A percentile compares a stretch with the other conserved stretches of the same genome.
phyloP scores from a whole-genome alignment of 2,329 filamentous ascomycete species.

The Colletotrichum trifolii region DNA sequence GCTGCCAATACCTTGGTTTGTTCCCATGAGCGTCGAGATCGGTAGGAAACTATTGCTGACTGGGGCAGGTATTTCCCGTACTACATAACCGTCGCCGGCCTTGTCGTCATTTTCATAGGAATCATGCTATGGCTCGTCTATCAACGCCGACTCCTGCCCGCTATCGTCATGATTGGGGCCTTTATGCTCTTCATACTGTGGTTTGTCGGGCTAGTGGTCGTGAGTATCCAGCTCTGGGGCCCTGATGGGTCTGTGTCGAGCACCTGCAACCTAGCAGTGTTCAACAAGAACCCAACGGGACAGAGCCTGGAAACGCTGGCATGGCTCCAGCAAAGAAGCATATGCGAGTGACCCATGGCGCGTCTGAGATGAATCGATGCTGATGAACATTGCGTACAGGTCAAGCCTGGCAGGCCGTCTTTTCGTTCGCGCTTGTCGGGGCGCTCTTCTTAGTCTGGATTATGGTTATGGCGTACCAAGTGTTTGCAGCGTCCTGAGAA shows the following conservation, averaged over 20 bases:
- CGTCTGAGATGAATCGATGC: not conserved
- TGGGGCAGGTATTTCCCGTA: constrained; percentile 73
- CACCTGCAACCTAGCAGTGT: constrained; percentile 70
- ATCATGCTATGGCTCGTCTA: constrained; percentile 72
- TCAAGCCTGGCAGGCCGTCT: constrained; percentile 73
- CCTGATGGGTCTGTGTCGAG: constrained; percentile 67
- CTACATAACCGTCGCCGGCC: constrained; percentile 67
- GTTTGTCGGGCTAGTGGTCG: constrained; percentile 72
- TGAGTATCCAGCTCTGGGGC: constrained; percentile 73
- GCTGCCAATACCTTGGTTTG: constrained; percentile 70
- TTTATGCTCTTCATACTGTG: constrained; percentile 76
- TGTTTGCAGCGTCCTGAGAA: constrained; percentile 56
- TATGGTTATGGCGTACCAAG: constrained; percentile 75
- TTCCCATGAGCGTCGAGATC: constrained; percentile 27
- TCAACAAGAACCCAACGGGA: constrained; percentile 60
- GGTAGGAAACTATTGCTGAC: not conserved
- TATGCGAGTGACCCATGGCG: constrained; percentile 61
- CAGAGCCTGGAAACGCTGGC: constrained; percentile 67
- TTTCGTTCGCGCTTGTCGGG: constrained; percentile 71
- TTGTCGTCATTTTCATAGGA: constrained; percentile 75
- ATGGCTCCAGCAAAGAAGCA: constrained; percentile 71
- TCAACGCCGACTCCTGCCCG: constrained; percentile 68
- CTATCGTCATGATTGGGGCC: constrained; percentile 71
- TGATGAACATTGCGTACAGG: constrained; percentile 48
- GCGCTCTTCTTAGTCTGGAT: constrained; percentile 73